These are phyloP conservation scores for Aspergillus bertholletiae DNA, from an alignment of 495 filamentous ascomycete genomes.

Conservation along the genomic window DNA sequence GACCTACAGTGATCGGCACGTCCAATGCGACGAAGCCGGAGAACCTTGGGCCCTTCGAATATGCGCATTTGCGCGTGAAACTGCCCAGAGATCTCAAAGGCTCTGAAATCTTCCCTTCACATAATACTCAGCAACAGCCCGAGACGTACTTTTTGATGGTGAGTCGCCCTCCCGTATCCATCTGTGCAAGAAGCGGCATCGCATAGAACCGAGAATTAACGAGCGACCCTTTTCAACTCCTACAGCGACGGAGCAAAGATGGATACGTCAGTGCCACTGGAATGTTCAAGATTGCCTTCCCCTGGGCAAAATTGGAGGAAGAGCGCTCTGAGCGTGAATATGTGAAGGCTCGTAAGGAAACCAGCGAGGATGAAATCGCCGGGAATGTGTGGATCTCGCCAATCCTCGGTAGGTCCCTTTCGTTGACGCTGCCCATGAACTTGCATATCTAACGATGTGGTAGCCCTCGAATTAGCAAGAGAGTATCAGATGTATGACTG, in stretches of 20 bases:
- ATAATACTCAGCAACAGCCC: constrained; percentile 52
- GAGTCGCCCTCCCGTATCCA: constrained; percentile 21
- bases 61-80: constrained; percentile 89
- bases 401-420: constrained; percentile 57
- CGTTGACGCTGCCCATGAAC: background rate
- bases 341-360: constrained; percentile 70
- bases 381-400: constrained; percentile 96
- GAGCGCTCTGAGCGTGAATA: constrained; percentile 84
- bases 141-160: constrained; percentile 97
- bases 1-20: constrained; percentile 60
- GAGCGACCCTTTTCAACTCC: background rate
- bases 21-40: constrained; percentile 64
- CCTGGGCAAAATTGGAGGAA: constrained; percentile 80
- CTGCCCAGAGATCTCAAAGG: constrained; percentile 80
- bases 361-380: constrained; percentile 86
- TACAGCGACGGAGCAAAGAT: constrained; percentile 82
- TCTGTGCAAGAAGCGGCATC: background rate
- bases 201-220: background rate
- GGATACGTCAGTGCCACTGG: constrained; percentile 93
- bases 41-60: constrained; percentile 83
- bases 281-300: constrained; percentile 99
- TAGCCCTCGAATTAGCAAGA: constrained; percentile 78
- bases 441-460: constrained; percentile 7
- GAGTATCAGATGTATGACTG: constrained; percentile 81
- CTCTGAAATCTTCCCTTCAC: constrained; percentile 85